Conservation (phyloP, 1,139 yeast genomes). For the Candida gigantensis region DNA sequence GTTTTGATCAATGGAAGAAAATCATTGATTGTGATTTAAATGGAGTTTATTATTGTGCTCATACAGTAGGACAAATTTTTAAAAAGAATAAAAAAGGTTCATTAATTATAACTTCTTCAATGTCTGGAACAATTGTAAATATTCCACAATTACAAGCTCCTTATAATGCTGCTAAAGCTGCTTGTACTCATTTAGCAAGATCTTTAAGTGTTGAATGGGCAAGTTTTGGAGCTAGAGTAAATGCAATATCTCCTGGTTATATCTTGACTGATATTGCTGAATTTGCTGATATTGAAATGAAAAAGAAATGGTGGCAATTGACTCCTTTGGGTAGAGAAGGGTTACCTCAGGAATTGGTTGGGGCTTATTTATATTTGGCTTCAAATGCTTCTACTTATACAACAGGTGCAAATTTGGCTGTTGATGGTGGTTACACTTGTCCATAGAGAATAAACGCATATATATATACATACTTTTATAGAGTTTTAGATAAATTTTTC, state of each 20-base stretch:
- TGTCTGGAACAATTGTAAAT: constrained; percentile 84
- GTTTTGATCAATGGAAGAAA: constrained; percentile 52
- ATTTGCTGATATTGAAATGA: constrained; percentile 35
- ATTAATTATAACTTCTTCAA: constrained; percentile 75
- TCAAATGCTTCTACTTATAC: constrained; percentile 80
- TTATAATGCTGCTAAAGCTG: constrained; percentile 85
- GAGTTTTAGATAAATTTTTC: too few species aligned
- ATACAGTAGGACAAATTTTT: constrained; percentile 68
- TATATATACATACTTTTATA: background rate
- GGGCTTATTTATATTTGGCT: constrained; percentile 78
- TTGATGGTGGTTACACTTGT: constrained; percentile 80
- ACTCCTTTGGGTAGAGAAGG: constrained; percentile 83
- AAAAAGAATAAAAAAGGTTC: constrained; percentile 70
- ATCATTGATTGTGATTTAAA: constrained; percentile 71
- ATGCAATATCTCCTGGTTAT: constrained; percentile 81
- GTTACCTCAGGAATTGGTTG: constrained; percentile 76
- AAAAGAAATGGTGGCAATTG: constrained; percentile 44
- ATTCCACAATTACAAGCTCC: constrained; percentile 85
- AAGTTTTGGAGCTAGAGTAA: constrained; percentile 64
- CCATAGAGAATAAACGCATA: too few species aligned
- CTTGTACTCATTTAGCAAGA: constrained; percentile 74
- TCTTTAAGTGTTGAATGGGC: constrained; percentile 89
- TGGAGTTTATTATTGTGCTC: constrained; percentile 78
- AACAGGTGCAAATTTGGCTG: constrained; percentile 79
- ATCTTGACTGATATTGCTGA: constrained; percentile 57